Percentiles rank a stretch among this genome's conserved stretches.
These are phyloP conservation scores for Nannochloropsis granulata DNA, from an alignment of 108 stramenopile species.

Conservation along the genomic window DNA sequence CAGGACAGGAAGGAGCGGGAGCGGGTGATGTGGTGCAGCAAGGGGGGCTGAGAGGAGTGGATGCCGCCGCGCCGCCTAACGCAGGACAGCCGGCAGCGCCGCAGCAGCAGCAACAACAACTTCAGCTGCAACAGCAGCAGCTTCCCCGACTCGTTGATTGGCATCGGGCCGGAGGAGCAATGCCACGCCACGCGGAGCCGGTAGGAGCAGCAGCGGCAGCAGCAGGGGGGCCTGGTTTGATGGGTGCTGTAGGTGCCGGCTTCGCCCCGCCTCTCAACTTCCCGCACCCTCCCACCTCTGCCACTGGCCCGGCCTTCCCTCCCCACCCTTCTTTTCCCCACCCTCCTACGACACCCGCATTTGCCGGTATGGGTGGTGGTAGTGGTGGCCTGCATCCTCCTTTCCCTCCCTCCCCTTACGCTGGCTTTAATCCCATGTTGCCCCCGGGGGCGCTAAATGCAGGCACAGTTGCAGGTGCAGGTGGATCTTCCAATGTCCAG, in stretches of 20 bases:
- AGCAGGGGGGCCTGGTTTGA: background rate
- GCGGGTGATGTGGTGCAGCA: background rate
- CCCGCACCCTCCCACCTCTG: background rate
- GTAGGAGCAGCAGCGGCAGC: background rate
- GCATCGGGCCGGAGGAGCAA: too few species aligned
- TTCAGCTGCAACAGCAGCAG: too few species aligned
- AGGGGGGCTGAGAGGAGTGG: background rate
- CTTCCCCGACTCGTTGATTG: too few species aligned
- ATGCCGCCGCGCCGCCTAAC: background rate
- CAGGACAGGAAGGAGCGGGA: background rate
- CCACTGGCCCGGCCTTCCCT: background rate
- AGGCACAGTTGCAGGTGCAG: too few species aligned
- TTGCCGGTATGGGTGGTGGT: background rate
- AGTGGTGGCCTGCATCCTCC: too few species aligned
- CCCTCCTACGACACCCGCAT: background rate
- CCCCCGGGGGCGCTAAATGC: too few species aligned
- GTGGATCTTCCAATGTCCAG: too few species aligned
- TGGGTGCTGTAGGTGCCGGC: background rate
- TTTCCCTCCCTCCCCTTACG: too few species aligned
- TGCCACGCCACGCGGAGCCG: too few species aligned
- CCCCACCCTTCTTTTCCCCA: background rate
- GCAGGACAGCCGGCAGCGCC: too few species aligned
- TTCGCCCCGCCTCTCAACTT: background rate
- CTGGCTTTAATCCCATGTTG: too few species aligned
- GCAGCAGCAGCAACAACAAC: too few species aligned